These are phyloP conservation scores for Ogataea ganodermae DNA, from an alignment of 805 yeast species.

Conservation along the genomic window DNA sequence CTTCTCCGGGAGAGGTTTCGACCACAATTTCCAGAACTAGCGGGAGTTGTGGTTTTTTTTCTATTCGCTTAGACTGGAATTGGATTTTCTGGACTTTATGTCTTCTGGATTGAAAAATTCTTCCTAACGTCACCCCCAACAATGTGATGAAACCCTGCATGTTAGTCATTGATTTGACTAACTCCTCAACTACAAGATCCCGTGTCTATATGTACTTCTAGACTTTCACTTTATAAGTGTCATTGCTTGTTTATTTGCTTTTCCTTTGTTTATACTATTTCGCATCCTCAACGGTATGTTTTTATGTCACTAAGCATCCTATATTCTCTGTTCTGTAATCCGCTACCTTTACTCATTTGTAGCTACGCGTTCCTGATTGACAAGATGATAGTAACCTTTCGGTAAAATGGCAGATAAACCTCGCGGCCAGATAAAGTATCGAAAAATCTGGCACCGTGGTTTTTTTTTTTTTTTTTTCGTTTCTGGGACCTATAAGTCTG, in stretches of 20 bases:
- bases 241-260: constrained; percentile 6
- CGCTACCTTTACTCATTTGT: no score
- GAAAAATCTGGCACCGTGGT: constrained; percentile 1
- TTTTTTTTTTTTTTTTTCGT: background rate
- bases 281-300: constrained; percentile 31
- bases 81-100: background rate
- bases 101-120: background rate
- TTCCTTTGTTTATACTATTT: constrained; percentile 4
- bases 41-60: background rate
- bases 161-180: background rate
- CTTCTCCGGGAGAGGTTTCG: background rate
- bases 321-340: background rate
- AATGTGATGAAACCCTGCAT: background rate
- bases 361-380: background rate
- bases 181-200: background rate
- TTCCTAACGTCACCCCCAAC: background rate
- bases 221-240: constrained; percentile 8
- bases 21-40: background rate
- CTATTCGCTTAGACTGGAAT: background rate
- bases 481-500: background rate
- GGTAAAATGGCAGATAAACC: background rate
- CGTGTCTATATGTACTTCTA: constrained; percentile 19
- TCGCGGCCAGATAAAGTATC: background rate
- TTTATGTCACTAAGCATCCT: constrained; percentile 4
- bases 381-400: background rate